A percentile compares a stretch with the other conserved stretches of the same genome.
Conservation (phyloP, 768 basidiomycete genomes). For the Mycena olivaceomarginata region DNA sequence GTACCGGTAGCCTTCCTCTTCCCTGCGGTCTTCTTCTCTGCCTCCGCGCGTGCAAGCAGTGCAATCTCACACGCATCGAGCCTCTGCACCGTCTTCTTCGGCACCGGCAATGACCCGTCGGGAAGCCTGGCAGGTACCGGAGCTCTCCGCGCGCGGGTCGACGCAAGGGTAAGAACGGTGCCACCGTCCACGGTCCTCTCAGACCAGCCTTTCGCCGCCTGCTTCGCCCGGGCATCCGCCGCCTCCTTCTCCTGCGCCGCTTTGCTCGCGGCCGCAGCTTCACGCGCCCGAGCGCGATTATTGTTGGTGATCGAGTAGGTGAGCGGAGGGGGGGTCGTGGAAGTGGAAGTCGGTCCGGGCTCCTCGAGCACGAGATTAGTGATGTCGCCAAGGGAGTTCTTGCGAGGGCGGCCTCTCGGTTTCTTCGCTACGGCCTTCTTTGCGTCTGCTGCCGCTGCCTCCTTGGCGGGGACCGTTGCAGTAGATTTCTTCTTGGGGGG, state of each 20-base stretch:
- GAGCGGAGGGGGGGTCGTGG: neutral
- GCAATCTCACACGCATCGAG: no score
- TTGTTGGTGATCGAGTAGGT: neutral
- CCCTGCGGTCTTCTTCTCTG: no score
- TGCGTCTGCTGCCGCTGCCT: neutral
- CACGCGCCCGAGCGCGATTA: neutral
- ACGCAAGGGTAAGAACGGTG: no score
- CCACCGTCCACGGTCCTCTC: neutral
- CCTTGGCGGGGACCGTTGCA: neutral
- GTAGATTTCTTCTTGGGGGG: no score
- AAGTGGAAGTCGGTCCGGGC: neutral
- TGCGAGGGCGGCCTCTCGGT: neutral
- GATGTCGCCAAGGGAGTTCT: neutral
- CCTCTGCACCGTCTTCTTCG: no score
- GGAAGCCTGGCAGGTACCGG: no score
- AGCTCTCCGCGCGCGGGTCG: neutral
- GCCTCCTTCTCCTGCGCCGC: neutral
- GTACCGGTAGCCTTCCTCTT: no score
- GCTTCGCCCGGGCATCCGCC: neutral
- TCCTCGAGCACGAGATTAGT: neutral
- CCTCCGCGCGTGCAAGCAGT: no score
- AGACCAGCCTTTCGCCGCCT: neutral
- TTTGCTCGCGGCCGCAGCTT: neutral
- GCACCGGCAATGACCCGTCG: neutral
- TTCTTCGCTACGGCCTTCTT: neutral